These are phyloP conservation scores for Podila minutissima DNA, from an alignment of 192 early-diverging fungal genomes.

Conservation along the genomic window DNA sequence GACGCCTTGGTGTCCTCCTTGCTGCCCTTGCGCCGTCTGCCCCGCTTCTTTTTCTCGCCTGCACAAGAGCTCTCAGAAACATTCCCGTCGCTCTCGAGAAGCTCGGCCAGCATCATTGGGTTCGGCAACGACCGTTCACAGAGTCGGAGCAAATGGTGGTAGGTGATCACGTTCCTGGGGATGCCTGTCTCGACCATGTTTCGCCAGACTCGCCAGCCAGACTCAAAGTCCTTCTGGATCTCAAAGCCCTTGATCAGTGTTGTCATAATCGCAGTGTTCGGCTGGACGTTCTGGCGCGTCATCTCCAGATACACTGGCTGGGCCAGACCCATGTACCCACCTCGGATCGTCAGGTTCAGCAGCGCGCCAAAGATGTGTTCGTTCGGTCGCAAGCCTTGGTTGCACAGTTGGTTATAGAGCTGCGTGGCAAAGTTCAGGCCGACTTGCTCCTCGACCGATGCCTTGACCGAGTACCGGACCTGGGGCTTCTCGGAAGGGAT, in stretches of 20 bases:
- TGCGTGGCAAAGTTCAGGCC: constrained; percentile 28
- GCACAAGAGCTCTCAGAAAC: neutral
- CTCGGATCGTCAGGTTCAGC: constrained; percentile 16
- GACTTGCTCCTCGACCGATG: constrained; percentile 13
- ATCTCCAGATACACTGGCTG: constrained; percentile 40
- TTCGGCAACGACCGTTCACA: constrained; percentile 34
- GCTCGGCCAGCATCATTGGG: constrained; percentile 7
- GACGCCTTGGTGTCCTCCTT: neutral
- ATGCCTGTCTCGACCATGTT: constrained; percentile 38
- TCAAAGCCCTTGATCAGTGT: constrained; percentile 40
- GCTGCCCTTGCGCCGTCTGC: neutral
- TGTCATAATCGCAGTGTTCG: constrained; percentile 46
- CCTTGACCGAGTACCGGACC: constrained; percentile 20
- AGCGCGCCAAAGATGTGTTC: constrained; percentile 27
- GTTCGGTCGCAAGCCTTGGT: constrained; percentile 30
- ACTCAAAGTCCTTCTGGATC: constrained; percentile 41
- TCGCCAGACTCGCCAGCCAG: constrained; percentile 38
- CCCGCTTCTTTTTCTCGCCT: neutral
- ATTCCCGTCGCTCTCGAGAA: neutral
- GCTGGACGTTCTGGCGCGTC: constrained; percentile 16
- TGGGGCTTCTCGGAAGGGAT: constrained; percentile 1
- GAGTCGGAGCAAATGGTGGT: constrained; percentile 44
- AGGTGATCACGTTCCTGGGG: constrained; percentile 38
- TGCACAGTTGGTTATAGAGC: constrained; percentile 35
- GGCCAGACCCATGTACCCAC: constrained; percentile 17